These are phyloP conservation scores for Phytophthora crassamura DNA, from an alignment of 352 stramenopile genomes.

Conservation along the genomic window DNA sequence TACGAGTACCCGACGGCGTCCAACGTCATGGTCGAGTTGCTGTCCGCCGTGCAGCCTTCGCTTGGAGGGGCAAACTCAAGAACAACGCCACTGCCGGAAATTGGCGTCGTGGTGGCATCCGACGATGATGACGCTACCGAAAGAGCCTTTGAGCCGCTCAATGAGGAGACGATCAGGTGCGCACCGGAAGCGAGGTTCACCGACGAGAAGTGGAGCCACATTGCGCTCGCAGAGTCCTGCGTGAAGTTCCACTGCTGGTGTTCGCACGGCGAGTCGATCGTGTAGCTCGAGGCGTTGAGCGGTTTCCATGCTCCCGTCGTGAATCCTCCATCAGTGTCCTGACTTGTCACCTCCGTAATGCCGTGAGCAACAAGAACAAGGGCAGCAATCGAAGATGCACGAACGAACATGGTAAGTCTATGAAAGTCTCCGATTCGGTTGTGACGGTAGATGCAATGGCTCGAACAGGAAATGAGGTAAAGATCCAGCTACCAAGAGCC, in stretches of 20 bases:
- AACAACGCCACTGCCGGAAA: slow-evolving; percentile 43
- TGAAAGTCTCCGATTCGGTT: slow-evolving; percentile 5
- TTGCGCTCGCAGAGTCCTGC: slow-evolving; percentile 46
- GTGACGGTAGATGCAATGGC: slow-evolving; percentile 6
- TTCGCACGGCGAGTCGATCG: slow-evolving; percentile 45
- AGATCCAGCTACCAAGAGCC: neutral
- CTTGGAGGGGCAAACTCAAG: slow-evolving; percentile 51
- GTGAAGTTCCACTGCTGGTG: slow-evolving; percentile 58
- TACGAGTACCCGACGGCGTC: slow-evolving; percentile 48
- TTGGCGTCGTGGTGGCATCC: slow-evolving; percentile 38
- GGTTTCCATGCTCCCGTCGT: slow-evolving; percentile 39
- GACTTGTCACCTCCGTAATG: neutral
- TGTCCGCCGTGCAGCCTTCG: slow-evolving; percentile 26
- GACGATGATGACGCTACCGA: slow-evolving; percentile 28
- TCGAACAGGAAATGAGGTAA: slow-evolving; percentile 12
- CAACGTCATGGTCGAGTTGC: slow-evolving; percentile 34
- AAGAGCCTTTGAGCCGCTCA: slow-evolving; percentile 43
- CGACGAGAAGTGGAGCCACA: slow-evolving; percentile 51
- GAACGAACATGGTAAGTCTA: slow-evolving; percentile 13
- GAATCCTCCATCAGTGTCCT: slow-evolving; percentile 44
- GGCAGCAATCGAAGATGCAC: slow-evolving; percentile 8
- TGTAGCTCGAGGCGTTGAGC: slow-evolving; percentile 42
- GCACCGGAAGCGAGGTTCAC: slow-evolving; percentile 42
- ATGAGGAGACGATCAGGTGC: slow-evolving; percentile 44
- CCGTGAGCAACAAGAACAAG: slow-evolving; percentile 3